A percentile compares a stretch with the other conserved stretches of the same genome.
Conservation (phyloP, 768 basidiomycete genomes). For the Trametes cinnabarina region DNA sequence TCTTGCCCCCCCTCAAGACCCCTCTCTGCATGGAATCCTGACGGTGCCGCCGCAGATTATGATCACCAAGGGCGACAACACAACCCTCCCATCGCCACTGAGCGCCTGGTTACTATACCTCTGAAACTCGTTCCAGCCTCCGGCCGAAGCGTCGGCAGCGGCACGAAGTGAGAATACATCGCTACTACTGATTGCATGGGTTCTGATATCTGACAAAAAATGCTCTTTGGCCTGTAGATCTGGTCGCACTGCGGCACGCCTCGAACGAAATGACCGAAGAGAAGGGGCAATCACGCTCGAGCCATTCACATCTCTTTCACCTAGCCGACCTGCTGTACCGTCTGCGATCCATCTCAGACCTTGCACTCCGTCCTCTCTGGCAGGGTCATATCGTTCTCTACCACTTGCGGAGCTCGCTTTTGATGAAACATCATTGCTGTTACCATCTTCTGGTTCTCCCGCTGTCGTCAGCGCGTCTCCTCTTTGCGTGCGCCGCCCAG, state of each 20-base stretch:
- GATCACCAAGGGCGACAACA: background rate
- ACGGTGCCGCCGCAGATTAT: background rate
- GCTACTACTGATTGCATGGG: too few species aligned
- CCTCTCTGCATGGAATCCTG: constrained; percentile 5
- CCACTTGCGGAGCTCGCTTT: background rate
- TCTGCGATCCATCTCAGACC: background rate
- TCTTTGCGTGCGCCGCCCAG: too few species aligned
- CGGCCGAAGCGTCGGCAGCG: background rate
- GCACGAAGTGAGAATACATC: too few species aligned
- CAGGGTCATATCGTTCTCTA: background rate
- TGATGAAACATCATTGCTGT: background rate
- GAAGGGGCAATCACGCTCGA: background rate
- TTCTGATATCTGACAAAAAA: too few species aligned
- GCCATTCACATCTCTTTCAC: background rate
- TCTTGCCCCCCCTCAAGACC: background rate
- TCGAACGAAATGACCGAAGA: too few species aligned
- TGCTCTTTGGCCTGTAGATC: too few species aligned
- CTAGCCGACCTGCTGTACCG: background rate
- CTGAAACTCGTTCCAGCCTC: background rate
- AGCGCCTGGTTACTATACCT: background rate
- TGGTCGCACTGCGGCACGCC: too few species aligned
- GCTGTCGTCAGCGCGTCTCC: too few species aligned
- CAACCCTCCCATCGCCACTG: background rate
- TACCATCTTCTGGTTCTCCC: too few species aligned
- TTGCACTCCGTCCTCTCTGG: background rate